Evolutionary conservation across 352 stramenopile species (phyloP).

Genomic region (Globisporangium barbulae): DNA sequence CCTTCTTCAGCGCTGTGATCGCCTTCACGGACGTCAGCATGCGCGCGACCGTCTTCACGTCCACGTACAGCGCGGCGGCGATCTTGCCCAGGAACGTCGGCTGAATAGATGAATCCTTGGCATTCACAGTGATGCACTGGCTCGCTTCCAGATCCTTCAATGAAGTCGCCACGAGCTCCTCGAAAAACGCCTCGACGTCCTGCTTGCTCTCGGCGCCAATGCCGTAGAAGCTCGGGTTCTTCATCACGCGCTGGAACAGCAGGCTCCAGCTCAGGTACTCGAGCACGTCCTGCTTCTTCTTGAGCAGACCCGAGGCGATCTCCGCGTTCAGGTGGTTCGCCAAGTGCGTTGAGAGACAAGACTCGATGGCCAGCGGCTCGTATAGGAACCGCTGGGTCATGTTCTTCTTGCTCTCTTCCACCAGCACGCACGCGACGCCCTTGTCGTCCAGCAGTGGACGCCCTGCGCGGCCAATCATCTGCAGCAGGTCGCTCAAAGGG

Average conservation of each 20-base stretch:
- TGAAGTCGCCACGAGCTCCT: slow-evolving; percentile 70
- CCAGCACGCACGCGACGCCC: slow-evolving; percentile 96
- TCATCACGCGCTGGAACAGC: slow-evolving; percentile 93
- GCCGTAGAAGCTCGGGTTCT: slow-evolving; percentile 97
- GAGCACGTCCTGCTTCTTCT: slow-evolving; percentile 85
- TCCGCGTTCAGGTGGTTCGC: slow-evolving; percentile 97
- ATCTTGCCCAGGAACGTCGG: slow-evolving; percentile 91
- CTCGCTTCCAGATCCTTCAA: slow-evolving; percentile 82
- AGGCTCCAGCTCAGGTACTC: slow-evolving; percentile 98
- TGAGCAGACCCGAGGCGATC: slow-evolving; percentile 91
- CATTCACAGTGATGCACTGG: slow-evolving; percentile 80
- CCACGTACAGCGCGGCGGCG: slow-evolving; percentile 96
- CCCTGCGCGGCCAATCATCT: slow-evolving; percentile 99
- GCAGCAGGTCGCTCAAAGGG: slow-evolving; percentile 97
- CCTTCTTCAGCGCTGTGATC: slow-evolving; percentile 14
- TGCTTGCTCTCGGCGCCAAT: slow-evolving; percentile 48
- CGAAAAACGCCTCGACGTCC: slow-evolving; percentile 68
- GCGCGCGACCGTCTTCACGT: slow-evolving; percentile 85
- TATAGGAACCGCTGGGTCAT: slow-evolving; percentile 99
- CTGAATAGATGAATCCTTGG: slow-evolving; percentile 36
- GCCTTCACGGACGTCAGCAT: slow-evolving; percentile 48
- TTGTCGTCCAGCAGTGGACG: slow-evolving; percentile 94
- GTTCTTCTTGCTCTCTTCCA: slow-evolving; percentile 98
- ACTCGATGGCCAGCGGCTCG: slow-evolving; percentile 97
- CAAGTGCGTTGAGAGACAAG: slow-evolving; percentile 86